Conservation (phyloP, 352 stramenopile genomes). For the Phytophthora uliginosa region DNA sequence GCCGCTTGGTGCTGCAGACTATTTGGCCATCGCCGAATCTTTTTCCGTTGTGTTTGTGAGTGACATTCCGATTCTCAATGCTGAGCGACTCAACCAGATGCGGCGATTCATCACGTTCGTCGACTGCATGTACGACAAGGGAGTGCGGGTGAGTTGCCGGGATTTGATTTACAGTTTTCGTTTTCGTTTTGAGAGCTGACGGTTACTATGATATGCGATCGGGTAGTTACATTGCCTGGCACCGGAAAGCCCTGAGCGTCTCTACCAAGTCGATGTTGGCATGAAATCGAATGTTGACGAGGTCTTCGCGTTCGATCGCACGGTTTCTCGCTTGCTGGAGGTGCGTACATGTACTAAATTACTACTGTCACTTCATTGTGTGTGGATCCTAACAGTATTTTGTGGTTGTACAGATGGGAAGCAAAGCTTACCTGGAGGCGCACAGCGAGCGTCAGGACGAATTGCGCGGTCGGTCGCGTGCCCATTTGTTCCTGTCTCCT, state of each 20-base stretch:
- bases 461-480: constrained; percentile 21
- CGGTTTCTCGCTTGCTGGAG: constrained; percentile 90
- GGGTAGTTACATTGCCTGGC: constrained; percentile 81
- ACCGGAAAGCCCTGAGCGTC: constrained; percentile 57
- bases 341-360: constrained; percentile 24
- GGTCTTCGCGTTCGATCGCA: constrained; percentile 88
- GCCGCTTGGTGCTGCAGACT: constrained; percentile 95
- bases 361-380: not conserved
- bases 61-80: constrained; percentile 91
- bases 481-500: constrained; percentile 34
- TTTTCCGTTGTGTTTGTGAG: constrained; percentile 93
- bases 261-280: constrained; percentile 70
- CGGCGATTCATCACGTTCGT: constrained; percentile 99
- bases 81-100: constrained; percentile 93
- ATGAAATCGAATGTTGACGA: constrained; percentile 83
- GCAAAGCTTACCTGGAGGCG: constrained; percentile 73
- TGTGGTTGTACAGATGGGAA: constrained; percentile 60
- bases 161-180: not conserved
- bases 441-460: constrained; percentile 51
- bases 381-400: constrained; percentile 2
- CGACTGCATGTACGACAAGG: constrained; percentile 98
- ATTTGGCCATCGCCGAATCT: constrained; percentile 92
- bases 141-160: constrained; percentile 61
- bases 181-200: constrained; percentile 13
- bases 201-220: constrained; percentile 7